Conservation (phyloP, 1,139 yeast species). For the Entelexis paramagnoliae region DNA sequence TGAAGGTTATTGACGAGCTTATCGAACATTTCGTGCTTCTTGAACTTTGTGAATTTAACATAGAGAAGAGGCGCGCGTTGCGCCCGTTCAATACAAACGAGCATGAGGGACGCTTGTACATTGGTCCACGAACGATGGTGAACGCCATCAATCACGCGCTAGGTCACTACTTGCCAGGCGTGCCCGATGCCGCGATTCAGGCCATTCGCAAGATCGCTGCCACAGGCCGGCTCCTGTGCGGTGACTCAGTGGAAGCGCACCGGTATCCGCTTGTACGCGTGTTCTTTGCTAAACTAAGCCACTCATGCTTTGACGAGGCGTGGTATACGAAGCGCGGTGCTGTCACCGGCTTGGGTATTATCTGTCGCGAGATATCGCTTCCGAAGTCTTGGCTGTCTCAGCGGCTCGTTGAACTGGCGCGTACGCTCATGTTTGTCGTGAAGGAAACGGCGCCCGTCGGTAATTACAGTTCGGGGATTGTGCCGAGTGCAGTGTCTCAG, state of each 20-base stretch:
- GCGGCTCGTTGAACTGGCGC: constrained; percentile 72
- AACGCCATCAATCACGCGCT: constrained; percentile 71
- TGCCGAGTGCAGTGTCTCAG: constrained; percentile 66
- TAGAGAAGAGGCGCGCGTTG: constrained; percentile 59
- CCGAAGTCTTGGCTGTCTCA: constrained; percentile 63
- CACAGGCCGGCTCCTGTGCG: constrained; percentile 58
- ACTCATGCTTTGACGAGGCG: constrained; percentile 81
- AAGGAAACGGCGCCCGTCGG: constrained; percentile 42
- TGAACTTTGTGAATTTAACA: constrained; percentile 62
- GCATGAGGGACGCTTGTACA: constrained; percentile 62
- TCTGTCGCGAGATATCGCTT: constrained; percentile 50
- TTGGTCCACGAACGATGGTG: constrained; percentile 61
- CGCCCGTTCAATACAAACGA: constrained; percentile 66
- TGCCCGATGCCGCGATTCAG: constrained; percentile 59
- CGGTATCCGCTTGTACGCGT: constrained; percentile 66
- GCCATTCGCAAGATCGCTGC: constrained; percentile 54
- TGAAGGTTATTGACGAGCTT: constrained; percentile 37
- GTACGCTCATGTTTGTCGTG: constrained; percentile 79
- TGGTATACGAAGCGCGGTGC: constrained; percentile 86
- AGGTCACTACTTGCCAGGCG: constrained; percentile 63
- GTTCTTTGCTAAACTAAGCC: constrained; percentile 73
- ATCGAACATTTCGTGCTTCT: constrained; percentile 72
- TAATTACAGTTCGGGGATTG: constrained; percentile 59
- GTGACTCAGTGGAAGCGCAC: constrained; percentile 49
- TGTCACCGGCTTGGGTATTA: constrained; percentile 64